These are phyloP conservation scores for Canavalia ensiformis DNA, from an alignment of 306 rosid genomes.

Conservation along the genomic window DNA sequence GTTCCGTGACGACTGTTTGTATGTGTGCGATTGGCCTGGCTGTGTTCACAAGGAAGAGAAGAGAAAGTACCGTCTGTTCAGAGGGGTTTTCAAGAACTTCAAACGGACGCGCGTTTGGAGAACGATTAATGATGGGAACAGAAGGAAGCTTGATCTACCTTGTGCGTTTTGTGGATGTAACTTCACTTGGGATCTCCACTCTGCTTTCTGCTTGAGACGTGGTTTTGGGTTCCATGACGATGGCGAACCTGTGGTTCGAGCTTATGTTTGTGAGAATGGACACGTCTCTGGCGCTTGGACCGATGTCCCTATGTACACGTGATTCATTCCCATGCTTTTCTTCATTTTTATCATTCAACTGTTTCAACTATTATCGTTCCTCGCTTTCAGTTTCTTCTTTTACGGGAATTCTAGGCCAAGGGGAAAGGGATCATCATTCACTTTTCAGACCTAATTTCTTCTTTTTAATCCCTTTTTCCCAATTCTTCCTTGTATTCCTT, in stretches of 20 bases:
- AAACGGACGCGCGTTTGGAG: conserved; percentile 85
- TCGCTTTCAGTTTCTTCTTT: too few relatives aligned
- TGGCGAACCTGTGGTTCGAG: conserved; percentile 94
- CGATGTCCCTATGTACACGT: conserved; percentile 79
- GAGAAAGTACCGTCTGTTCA: conserved; percentile 79
- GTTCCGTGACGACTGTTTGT: conserved; percentile 82
- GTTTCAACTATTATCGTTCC: too few relatives aligned
- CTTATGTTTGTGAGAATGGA: conserved; percentile 93
- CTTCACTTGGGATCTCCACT: conserved; percentile 88
- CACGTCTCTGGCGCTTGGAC: conserved; percentile 99
- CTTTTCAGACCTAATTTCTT: too few relatives aligned
- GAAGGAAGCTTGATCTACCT: conserved; percentile 65
- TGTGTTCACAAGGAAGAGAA: conserved; percentile 89
- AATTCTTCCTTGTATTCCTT: too few relatives aligned
- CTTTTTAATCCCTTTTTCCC: too few relatives aligned
- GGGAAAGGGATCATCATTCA: too few relatives aligned
- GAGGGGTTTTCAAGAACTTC: conserved; percentile 89
- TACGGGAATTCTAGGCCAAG: too few relatives aligned
- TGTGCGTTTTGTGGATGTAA: conserved; percentile 81
- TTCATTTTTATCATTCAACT: too few relatives aligned
- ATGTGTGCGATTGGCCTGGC: conserved; percentile 92
- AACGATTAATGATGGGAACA: conserved; percentile 72
- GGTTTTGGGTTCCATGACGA: conserved; percentile 87
- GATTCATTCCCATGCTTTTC: not conserved
- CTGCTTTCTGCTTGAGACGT: conserved; percentile 85